Evolutionary conservation across 2,329 filamentous ascomycete genomes (phyloP).

Genomic region (Colletotrichum graminicola): DNA sequence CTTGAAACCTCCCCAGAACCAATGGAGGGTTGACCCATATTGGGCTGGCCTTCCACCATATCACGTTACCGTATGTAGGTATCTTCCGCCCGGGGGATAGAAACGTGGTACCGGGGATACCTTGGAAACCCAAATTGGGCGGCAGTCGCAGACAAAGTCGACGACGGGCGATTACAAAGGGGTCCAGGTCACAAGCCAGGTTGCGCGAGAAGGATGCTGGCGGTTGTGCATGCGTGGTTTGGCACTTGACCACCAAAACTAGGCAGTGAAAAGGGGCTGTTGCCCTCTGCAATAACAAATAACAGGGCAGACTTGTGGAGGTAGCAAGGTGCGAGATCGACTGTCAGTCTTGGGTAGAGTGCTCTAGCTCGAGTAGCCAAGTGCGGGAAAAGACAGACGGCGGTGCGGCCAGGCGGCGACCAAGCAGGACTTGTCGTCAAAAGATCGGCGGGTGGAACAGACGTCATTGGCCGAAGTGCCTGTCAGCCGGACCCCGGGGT

Average conservation of each 20-base stretch:
- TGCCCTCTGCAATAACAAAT: conserved; percentile 1
- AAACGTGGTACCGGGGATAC: conserved; percentile 3
- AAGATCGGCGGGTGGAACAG: conserved; percentile 39
- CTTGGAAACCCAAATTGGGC: conserved; percentile 2
- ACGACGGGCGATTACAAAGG: not conserved
- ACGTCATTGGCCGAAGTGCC: conserved; percentile 42
- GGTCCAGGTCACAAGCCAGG: conserved; percentile 21
- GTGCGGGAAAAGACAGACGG: conserved; percentile 26
- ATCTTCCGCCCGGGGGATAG: conserved; percentile 11
- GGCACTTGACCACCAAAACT: conserved; percentile 29
- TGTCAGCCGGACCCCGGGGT: conserved; percentile 39
- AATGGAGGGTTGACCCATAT: conserved; percentile 13
- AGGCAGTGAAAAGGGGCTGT: not conserved
- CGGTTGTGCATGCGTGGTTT: conserved; percentile 16
- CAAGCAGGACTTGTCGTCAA: conserved; percentile 42
- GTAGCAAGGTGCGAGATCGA: not conserved
- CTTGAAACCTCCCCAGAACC: conserved; percentile 30
- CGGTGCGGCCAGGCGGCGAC: conserved; percentile 26
- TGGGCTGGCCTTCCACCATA: not conserved
- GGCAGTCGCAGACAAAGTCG: conserved; percentile 10
- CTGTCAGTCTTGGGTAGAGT: conserved; percentile 4
- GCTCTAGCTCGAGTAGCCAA: not conserved
- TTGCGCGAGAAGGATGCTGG: not conserved
- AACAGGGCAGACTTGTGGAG: conserved; percentile 18
- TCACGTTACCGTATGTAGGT: not conserved